Percentiles rank a stretch among this genome's conserved stretches.
Conservation (phyloP, 768 basidiomycete species). For the Auricularia heimuer region DNA sequence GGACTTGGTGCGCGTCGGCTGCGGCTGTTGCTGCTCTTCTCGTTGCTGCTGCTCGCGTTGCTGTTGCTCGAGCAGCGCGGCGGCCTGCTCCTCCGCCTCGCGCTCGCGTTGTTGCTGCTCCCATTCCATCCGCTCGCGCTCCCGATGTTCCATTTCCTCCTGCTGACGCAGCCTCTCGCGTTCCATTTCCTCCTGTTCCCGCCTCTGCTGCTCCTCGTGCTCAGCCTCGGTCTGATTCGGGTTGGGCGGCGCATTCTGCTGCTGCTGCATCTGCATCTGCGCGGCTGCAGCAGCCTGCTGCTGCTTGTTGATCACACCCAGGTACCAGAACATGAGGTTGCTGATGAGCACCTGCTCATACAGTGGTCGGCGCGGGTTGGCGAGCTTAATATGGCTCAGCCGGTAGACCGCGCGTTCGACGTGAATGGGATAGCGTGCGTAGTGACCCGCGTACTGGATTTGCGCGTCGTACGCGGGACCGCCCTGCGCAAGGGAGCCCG, state of each 20-base stretch:
- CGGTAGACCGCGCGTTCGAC: slow-evolving; percentile 97
- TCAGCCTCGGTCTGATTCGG: neutral
- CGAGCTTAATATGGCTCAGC: slow-evolving; percentile 95
- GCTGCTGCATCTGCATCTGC: slow-evolving; percentile 16
- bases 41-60: slow-evolving; percentile 14
- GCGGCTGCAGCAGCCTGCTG: slow-evolving; percentile 36
- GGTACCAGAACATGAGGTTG: slow-evolving; percentile 98
- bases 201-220: slow-evolving; percentile 8
- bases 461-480: neutral
- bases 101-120: slow-evolving; percentile 39
- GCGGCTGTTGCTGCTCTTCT: slow-evolving; percentile 11
- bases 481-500: neutral
- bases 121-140: slow-evolving; percentile 31
- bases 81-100: slow-evolving; percentile 28
- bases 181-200: slow-evolving; percentile 25
- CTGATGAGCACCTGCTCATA: slow-evolving; percentile 95
- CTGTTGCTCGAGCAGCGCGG: slow-evolving; percentile 26
- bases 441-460: slow-evolving; percentile 16
- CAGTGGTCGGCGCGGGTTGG: slow-evolving; percentile 89
- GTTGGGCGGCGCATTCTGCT: neutral
- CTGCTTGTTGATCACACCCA: slow-evolving; percentile 93
- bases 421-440: slow-evolving; percentile 90
- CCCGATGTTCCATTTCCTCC: slow-evolving; percentile 32
- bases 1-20: slow-evolving; percentile 6
- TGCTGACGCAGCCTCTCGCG: slow-evolving; percentile 22